Conservation (phyloP, 164 flowering plant species). For the Hamamelis virginiana region DNA sequence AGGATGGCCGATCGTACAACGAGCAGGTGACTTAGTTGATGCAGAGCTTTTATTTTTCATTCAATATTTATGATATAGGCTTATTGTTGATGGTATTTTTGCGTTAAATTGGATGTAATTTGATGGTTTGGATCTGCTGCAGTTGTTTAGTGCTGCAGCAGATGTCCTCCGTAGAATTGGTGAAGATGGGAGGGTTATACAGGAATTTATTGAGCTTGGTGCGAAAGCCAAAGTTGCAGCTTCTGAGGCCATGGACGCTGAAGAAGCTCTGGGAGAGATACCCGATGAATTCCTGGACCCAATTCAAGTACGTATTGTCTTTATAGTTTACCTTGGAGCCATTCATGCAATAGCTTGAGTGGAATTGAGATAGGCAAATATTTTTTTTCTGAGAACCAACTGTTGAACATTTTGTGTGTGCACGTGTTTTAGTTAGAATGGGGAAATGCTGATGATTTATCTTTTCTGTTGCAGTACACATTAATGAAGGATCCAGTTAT, state of each 20-base stretch:
- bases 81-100: neutral
- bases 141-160: constrained; percentile 91
- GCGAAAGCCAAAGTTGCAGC: constrained; percentile 83
- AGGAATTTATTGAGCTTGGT: constrained; percentile 84
- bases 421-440: no score
- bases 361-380: no score
- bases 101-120: neutral
- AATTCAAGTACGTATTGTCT: constrained; percentile 66
- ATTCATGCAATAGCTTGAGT: no score
- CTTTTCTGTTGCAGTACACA: constrained; percentile 69
- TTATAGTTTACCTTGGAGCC: neutral
- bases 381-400: no score
- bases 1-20: constrained; percentile 95
- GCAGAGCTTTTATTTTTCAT: neutral
- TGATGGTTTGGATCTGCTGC: constrained; percentile 24
- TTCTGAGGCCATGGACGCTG: constrained; percentile 86
- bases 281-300: constrained; percentile 99
- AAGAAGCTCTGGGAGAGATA: constrained; percentile 91
- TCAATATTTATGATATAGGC: neutral
- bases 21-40: constrained; percentile 64
- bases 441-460: neutral
- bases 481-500: constrained; percentile 97
- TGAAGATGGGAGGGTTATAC: constrained; percentile 74
- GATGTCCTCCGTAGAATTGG: constrained; percentile 76
- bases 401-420: no score